Evolutionary conservation across 1,139 yeast species (phyloP).

Genomic region (Meyerozyma elateridarum): DNA sequence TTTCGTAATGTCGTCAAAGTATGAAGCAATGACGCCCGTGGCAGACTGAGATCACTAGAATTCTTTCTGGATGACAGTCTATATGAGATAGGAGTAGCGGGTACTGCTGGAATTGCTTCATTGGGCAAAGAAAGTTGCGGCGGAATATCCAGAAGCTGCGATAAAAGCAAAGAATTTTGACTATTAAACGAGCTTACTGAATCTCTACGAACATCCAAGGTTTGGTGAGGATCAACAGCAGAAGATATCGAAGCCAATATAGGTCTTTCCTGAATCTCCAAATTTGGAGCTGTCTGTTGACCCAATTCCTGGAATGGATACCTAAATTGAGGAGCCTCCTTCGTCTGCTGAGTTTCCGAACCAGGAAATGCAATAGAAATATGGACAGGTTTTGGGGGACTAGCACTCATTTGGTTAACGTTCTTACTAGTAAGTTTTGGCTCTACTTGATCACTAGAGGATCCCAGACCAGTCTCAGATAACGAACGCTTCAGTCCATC

Average conservation of each 20-base stretch:
- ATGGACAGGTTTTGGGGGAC: slow-evolving; percentile 9
- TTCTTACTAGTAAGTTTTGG: background rate
- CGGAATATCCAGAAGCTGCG: slow-evolving; percentile 45
- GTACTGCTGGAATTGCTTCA: slow-evolving; percentile 47
- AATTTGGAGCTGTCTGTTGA: slow-evolving; percentile 4
- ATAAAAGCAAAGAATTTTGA: slow-evolving; percentile 24
- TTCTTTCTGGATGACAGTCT: slow-evolving; percentile 32
- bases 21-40: slow-evolving; percentile 40
- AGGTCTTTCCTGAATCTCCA: slow-evolving; percentile 9
- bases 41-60: slow-evolving; percentile 36
- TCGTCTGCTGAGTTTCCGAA: slow-evolving; percentile 19
- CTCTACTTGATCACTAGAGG: too few species aligned
- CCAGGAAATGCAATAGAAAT: slow-evolving; percentile 22
- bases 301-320: slow-evolving; percentile 55
- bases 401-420: background rate
- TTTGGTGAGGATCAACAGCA: slow-evolving; percentile 21
- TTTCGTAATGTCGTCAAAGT: slow-evolving; percentile 40
- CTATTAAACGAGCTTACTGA: slow-evolving; percentile 29
- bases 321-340: slow-evolving; percentile 49
- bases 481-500: too few species aligned
- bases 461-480: too few species aligned
- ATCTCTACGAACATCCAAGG: slow-evolving; percentile 17
- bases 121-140: slow-evolving; percentile 51
- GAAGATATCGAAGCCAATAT: slow-evolving; percentile 14
- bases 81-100: slow-evolving; percentile 32